Percentiles rank a stretch among this genome's conserved stretches.
phyloP scores from a whole-genome alignment of 106 monocot genomes.

The Dendrobium huoshanense region DNA sequence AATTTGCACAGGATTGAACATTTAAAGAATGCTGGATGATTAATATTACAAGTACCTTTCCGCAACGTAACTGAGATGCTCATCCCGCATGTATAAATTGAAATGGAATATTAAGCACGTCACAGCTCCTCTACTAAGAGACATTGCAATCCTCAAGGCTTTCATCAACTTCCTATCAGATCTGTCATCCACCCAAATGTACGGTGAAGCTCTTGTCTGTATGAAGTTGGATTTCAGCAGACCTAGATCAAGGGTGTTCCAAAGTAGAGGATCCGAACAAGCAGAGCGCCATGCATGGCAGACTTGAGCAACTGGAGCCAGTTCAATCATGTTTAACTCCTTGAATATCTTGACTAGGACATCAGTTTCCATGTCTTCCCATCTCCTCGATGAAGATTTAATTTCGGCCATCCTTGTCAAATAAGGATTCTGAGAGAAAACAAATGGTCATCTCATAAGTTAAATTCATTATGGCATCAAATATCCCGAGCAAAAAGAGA shows the following conservation, averaged over 20 bases:
- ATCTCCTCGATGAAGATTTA: constrained; percentile 38
- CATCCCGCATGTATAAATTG: constrained; percentile 91
- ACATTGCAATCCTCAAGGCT: constrained; percentile 63
- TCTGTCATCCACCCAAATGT: constrained; percentile 72
- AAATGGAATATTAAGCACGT: constrained; percentile 75
- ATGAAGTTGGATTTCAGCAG: constrained; percentile 83
- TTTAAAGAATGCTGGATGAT: no score
- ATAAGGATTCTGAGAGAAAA: constrained; percentile 8
- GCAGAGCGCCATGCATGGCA: constrained; percentile 75
- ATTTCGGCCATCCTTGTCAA: constrained; percentile 45
- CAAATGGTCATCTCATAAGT: neutral
- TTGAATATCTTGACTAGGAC: constrained; percentile 87
- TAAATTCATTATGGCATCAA: neutral
- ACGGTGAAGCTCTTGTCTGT: constrained; percentile 73
- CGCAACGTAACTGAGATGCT: constrained; percentile 69
- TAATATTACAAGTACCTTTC: constrained; percentile 46
- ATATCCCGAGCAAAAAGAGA: neutral
- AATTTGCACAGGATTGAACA: no score
- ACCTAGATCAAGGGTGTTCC: constrained; percentile 71
- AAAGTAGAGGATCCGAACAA: constrained; percentile 79
- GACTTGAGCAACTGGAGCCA: constrained; percentile 74
- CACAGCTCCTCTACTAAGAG: constrained; percentile 59
- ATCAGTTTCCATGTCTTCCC: constrained; percentile 93
- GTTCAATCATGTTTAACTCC: constrained; percentile 75
- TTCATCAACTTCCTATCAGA: constrained; percentile 61